These are phyloP conservation scores for Fusarium subglutinans DNA, from an alignment of 2,329 filamentous ascomycete species.

Conservation along the genomic window DNA sequence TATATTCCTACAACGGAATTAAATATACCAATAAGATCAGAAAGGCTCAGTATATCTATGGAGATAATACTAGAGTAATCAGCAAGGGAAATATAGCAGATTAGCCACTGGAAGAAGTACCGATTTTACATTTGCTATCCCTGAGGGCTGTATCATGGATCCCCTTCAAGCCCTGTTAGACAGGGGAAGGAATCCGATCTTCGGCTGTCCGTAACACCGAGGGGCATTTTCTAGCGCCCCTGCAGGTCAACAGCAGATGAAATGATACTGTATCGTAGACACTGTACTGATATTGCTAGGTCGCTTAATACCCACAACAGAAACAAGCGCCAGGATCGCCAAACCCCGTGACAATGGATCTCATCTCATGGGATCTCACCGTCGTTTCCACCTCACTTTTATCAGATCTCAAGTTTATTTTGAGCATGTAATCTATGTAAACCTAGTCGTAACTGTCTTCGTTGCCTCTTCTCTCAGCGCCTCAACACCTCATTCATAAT, in stretches of 20 bases:
- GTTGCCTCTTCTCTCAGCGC: constrained; percentile 22
- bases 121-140: no score
- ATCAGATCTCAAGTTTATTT: not conserved
- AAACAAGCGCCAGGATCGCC: constrained; percentile 15
- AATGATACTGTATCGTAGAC: not conserved
- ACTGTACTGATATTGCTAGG: constrained; percentile 1
- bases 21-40: no score
- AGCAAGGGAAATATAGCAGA: no score
- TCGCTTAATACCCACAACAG: constrained; percentile 5
- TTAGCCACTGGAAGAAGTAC: no score
- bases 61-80: no score
- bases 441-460: not conserved
- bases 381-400: constrained; percentile 27
- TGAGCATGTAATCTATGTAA: not conserved
- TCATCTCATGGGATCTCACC: not conserved
- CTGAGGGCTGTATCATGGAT: not conserved
- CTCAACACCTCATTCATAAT: not conserved
- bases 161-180: not conserved
- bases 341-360: constrained; percentile 8
- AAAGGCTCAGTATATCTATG: no score
- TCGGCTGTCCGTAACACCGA: not conserved
- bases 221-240: constrained; percentile 8
- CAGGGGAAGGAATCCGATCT: not conserved
- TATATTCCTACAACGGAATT: no score
- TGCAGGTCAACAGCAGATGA: not conserved